These are phyloP conservation scores for Cladobotryum protrusum DNA, from an alignment of 2,329 filamentous ascomycete genomes.

Conservation along the genomic window DNA sequence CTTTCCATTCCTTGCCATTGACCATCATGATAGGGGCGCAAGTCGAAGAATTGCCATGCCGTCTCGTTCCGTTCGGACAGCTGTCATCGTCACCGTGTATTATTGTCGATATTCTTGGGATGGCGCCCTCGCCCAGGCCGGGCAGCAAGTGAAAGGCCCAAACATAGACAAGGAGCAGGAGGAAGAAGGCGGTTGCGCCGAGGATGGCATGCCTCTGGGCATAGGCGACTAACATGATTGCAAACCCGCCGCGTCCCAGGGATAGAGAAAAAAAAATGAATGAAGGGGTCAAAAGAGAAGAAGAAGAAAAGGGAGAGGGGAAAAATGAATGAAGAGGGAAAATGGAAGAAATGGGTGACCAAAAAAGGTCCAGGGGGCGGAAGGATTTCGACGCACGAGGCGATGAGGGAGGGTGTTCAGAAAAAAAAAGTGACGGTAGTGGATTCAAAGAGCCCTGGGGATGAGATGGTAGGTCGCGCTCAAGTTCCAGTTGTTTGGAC, in stretches of 20 bases:
- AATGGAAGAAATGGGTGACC: background rate
- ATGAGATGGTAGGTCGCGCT: background rate
- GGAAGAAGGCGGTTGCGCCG: conserved; percentile 3
- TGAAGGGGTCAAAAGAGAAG: background rate
- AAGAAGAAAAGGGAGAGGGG: background rate
- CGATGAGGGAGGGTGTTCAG: background rate
- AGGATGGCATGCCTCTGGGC: conserved; percentile 7
- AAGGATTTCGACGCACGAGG: too few species aligned
- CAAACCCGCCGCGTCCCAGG: background rate
- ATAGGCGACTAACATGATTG: conserved; percentile 3
- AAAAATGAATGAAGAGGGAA: background rate
- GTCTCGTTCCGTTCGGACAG: conserved; percentile 3
- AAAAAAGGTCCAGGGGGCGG: background rate
- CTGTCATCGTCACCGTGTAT: background rate
- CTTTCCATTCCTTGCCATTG: conserved; percentile 4
- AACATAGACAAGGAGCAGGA: conserved; percentile 9
- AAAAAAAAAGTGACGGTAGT: background rate
- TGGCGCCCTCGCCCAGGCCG: conserved; percentile 1
- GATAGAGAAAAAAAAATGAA: background rate
- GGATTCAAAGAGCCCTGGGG: background rate
- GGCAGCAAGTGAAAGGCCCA: conserved; percentile 9
- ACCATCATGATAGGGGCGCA: conserved; percentile 5
- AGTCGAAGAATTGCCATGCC: conserved; percentile 5
- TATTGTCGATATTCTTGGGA: background rate
- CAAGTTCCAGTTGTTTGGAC: too few species aligned